phyloP scores from a whole-genome alignment of 1,284 basidiomycete species.

The Xanthoconium separans region DNA sequence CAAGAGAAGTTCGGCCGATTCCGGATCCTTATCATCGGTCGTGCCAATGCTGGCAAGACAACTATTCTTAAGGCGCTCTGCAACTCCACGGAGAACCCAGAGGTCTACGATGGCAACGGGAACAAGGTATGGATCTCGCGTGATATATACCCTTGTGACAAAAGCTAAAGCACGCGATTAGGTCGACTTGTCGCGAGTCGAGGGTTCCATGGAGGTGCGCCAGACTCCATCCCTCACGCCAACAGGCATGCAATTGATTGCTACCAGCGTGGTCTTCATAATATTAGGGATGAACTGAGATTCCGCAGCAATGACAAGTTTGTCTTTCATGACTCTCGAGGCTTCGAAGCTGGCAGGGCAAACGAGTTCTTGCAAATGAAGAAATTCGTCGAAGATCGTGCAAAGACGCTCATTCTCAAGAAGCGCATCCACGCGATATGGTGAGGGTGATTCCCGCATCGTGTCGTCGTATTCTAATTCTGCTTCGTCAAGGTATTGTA shows the following conservation, averaged over 20 bases:
- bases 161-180: neutral
- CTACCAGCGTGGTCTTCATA: neutral
- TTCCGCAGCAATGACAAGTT: neutral
- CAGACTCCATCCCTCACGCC: no score
- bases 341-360: no score
- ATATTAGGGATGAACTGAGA: neutral
- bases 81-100: slow-evolving; percentile 1
- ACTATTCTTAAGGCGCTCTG: slow-evolving; percentile 5
- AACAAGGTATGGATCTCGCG: slow-evolving; percentile 14
- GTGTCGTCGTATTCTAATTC: no score
- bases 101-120: neutral
- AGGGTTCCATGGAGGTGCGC: neutral
- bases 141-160: no score
- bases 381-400: no score
- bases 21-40: neutral
- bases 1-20: no score
- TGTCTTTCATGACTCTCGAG: no score
- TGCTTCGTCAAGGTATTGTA: no score
- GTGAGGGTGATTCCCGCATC: no score
- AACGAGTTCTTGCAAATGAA: no score
- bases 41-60: slow-evolving; percentile 8
- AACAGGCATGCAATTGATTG: neutral
- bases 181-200: neutral
- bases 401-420: no score
- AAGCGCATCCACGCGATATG: no score